Percentiles rank a stretch among this genome's conserved stretches.
Conservation (phyloP, 1,139 yeast species). For the Blastobotrys apis region DNA sequence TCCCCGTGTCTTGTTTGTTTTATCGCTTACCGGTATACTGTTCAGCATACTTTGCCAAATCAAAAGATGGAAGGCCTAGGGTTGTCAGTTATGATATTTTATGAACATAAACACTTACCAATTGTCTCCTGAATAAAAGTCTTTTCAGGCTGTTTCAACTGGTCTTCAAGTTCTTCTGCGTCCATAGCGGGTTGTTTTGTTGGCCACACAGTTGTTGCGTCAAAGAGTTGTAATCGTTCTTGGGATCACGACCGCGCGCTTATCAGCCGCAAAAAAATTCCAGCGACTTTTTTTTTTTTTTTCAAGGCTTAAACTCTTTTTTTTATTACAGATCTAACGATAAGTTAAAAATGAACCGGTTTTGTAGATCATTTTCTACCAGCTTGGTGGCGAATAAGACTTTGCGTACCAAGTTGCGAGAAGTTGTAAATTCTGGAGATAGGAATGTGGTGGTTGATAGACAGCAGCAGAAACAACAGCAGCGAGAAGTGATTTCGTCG, state of each 20-base stretch:
- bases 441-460: no score
- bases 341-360: not conserved
- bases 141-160: not conserved
- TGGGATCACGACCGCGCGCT: no score
- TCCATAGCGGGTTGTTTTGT: no score
- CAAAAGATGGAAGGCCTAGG: slow-evolving; percentile 6
- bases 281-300: no score
- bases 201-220: no score
- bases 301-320: no score
- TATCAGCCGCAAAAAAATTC: no score
- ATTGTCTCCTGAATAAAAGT: not conserved
- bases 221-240: no score
- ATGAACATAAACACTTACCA: not conserved
- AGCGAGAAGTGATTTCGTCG: slow-evolving; percentile 5
- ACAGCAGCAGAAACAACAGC: slow-evolving; percentile 5
- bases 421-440: slow-evolving; percentile 3
- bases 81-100: not conserved
- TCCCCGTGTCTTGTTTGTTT: no score
- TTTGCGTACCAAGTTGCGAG: not conserved
- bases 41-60: slow-evolving; percentile 5
- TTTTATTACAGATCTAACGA: no score
- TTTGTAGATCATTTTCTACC: slow-evolving; percentile 6
- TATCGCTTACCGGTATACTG: slow-evolving; percentile 9
- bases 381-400: not conserved
- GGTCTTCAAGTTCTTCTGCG: no score